Conservation (phyloP, 306 rosid species). For the Acacia crassicarpa region DNA sequence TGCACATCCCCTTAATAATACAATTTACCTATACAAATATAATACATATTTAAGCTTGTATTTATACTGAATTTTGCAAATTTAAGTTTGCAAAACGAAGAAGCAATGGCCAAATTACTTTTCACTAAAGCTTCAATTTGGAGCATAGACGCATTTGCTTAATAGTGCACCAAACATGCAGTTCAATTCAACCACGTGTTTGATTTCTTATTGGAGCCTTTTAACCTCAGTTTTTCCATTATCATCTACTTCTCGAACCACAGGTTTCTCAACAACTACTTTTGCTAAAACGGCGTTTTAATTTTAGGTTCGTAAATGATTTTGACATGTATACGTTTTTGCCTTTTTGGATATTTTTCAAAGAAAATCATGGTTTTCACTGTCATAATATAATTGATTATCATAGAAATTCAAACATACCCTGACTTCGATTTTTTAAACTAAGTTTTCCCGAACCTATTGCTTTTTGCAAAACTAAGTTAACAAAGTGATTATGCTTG, state of each 20-base stretch:
- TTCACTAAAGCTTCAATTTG: too few species aligned
- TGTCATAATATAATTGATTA: too few species aligned
- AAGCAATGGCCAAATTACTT: neutral
- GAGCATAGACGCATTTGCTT: neutral
- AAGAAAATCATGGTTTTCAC: too few species aligned
- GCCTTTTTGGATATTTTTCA: too few species aligned
- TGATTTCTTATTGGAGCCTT: neutral
- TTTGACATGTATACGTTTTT: too few species aligned
- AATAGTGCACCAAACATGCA: neutral
- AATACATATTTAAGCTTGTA: neutral
- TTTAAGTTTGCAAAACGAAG: neutral
- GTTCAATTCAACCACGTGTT: neutral
- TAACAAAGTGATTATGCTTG: neutral
- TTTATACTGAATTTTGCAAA: neutral
- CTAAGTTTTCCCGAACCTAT: neutral
- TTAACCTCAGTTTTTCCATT: neutral
- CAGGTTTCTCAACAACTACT: neutral
- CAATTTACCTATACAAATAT: neutral
- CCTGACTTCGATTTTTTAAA: too few species aligned
- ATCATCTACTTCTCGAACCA: neutral
- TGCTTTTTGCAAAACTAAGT: neutral
- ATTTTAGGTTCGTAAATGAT: too few species aligned
- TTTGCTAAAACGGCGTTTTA: too few species aligned
- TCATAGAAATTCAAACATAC: too few species aligned
- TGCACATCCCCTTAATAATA: neutral